A percentile compares a stretch with the other conserved stretches of the same genome.
Evolutionary conservation across 495 filamentous ascomycete genomes (phyloP).

Genomic region (Penicillium silybi): DNA sequence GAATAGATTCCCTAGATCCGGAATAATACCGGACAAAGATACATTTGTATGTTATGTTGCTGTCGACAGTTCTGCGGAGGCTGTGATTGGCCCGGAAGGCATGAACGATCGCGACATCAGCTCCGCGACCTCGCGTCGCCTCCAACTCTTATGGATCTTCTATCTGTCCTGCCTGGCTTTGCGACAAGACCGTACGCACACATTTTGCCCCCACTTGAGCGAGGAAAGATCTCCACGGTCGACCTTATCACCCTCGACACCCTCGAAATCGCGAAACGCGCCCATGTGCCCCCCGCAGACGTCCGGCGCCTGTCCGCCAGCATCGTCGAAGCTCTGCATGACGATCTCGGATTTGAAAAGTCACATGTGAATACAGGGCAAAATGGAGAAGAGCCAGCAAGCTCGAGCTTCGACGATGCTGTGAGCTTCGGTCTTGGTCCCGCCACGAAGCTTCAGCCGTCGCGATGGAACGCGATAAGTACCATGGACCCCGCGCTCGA

Average conservation of each 20-base stretch:
- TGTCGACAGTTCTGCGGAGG: background rate
- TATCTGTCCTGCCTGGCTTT: slow-evolving; percentile 77
- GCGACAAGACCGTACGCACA: slow-evolving; percentile 61
- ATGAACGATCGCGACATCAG: slow-evolving; percentile 9
- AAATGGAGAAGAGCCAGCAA: slow-evolving; percentile 10
- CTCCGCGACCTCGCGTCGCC: slow-evolving; percentile 2
- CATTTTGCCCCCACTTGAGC: slow-evolving; percentile 77
- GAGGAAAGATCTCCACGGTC: slow-evolving; percentile 65
- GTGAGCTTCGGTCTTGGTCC: slow-evolving; percentile 15
- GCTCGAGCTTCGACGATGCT: slow-evolving; percentile 23
- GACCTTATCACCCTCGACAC: slow-evolving; percentile 85
- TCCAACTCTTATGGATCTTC: slow-evolving; percentile 66
- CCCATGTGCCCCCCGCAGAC: slow-evolving; percentile 74
- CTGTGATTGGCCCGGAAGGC: slow-evolving; percentile 11
- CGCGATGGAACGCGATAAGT: slow-evolving; percentile 63
- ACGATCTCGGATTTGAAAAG: slow-evolving; percentile 51
- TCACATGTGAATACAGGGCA: slow-evolving; percentile 9
- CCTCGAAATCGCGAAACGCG: slow-evolving; percentile 80
- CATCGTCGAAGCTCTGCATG: slow-evolving; percentile 62
- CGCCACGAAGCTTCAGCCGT: slow-evolving; percentile 28
- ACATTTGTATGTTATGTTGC: no score
- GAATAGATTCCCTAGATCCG: background rate
- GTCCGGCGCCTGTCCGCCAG: slow-evolving; percentile 64
- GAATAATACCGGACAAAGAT: no score
- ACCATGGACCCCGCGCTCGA: slow-evolving; percentile 75